Conservation (phyloP, 768 basidiomycete species). For the Bullera alba region DNA sequence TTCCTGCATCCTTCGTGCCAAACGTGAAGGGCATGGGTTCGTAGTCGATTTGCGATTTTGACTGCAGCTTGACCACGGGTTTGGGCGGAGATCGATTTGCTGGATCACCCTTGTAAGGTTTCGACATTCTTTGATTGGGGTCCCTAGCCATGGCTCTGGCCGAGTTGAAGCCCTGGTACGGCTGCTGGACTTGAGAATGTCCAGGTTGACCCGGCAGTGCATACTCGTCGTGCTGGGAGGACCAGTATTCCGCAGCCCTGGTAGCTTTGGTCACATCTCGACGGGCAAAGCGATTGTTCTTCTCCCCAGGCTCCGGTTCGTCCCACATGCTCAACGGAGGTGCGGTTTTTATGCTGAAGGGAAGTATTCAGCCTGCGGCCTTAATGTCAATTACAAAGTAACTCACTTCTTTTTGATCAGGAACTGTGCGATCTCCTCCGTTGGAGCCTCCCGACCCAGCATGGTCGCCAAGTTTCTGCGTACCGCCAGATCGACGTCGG, state of each 20-base stretch:
- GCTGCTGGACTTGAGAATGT: conserved; percentile 1
- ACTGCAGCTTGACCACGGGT: conserved; percentile 13
- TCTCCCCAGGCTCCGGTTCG: conserved; percentile 25
- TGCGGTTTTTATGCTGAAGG: conserved; percentile 27
- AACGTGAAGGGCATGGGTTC: conserved; percentile 32
- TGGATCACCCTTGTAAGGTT: conserved; percentile 2
- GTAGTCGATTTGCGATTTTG: conserved; percentile 22
- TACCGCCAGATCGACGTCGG: conserved; percentile 50
- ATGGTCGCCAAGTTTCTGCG: conserved; percentile 55
- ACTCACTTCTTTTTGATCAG: conserved; percentile 37
- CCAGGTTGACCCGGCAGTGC: conserved; percentile 13
- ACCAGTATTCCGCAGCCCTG: conserved; percentile 43
- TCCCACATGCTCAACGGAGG: conserved; percentile 35
- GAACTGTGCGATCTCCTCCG: conserved; percentile 26
- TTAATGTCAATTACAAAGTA: not conserved
- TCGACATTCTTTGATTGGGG: not conserved
- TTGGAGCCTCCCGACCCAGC: conserved; percentile 43
- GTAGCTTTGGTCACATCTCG: conserved; percentile 36
- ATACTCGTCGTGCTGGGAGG: conserved; percentile 44
- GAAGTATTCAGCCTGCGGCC: too few species aligned
- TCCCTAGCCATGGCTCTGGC: not conserved
- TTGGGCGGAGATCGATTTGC: conserved; percentile 2
- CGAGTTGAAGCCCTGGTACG: not conserved
- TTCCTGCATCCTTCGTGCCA: conserved; percentile 4
- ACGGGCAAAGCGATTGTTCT: conserved; percentile 30